Evolutionary conservation across 73 alveolate genomes (phyloP).

Genomic region (Tetrahymena elliotti): DNA sequence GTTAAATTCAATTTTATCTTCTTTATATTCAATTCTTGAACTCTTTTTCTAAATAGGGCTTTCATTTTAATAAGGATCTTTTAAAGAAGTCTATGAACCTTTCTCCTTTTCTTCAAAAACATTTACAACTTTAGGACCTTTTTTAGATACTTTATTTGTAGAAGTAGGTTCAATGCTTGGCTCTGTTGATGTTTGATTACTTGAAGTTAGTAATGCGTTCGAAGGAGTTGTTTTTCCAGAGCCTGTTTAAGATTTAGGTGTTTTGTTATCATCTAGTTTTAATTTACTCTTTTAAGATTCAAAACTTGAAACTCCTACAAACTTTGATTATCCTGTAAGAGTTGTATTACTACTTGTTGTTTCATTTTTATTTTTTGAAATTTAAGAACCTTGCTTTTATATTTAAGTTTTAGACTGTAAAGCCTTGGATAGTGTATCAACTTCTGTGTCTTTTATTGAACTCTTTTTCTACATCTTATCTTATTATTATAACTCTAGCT

Average conservation of each 20-base stretch:
- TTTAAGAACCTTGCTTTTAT: background rate
- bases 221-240: background rate
- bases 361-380: background rate
- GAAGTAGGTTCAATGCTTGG: background rate
- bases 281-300: background rate
- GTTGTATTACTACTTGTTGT: background rate
- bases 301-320: background rate
- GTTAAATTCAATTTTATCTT: background rate
- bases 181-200: conserved; percentile 1
- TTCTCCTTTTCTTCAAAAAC: background rate
- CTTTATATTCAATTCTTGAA: background rate
- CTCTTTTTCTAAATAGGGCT: background rate
- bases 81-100: background rate
- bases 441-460: background rate
- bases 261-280: background rate
- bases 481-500: background rate
- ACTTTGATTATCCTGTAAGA: background rate
- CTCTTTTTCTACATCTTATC: background rate
- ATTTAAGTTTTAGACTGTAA: background rate
- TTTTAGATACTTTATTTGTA: background rate
- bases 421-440: background rate
- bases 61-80: background rate
- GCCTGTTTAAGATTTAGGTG: background rate
- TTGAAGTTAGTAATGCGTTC: background rate
- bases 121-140: conserved; percentile 11